Percentiles rank a stretch among this genome's conserved stretches.
phyloP scores from a whole-genome alignment of 1,139 yeast species.

The Hemisphaericaspora lyxosophila region DNA sequence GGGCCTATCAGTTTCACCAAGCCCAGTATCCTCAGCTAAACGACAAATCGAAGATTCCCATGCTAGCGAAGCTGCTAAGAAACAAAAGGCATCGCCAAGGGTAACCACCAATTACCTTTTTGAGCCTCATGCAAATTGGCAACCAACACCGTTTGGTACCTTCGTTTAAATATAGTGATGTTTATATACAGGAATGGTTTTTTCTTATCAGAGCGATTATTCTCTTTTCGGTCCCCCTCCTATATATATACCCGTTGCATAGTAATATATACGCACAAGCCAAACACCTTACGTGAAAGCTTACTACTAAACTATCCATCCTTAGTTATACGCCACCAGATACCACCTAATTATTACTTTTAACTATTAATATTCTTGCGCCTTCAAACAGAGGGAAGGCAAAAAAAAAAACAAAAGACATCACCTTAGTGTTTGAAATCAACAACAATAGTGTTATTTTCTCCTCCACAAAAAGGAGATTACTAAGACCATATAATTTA shows the following conservation, averaged over 20 bases:
- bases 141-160: constrained; percentile 37
- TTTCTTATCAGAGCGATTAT: not conserved
- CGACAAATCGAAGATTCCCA: constrained; percentile 5
- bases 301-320: too few species aligned
- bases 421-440: not conserved
- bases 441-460: not conserved
- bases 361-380: not conserved
- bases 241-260: too few species aligned
- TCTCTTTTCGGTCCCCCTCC: not conserved
- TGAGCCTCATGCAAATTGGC: constrained; percentile 31
- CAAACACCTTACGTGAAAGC: too few species aligned
- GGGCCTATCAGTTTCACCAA: constrained; percentile 11
- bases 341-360: not conserved
- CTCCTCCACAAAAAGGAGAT: constrained; percentile 1
- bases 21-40: constrained; percentile 4
- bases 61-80: constrained; percentile 8
- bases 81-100: constrained; percentile 11
- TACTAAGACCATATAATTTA: not conserved
- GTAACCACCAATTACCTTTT: constrained; percentile 20
- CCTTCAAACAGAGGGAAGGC: not conserved
- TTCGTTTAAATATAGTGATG: constrained; percentile 6
- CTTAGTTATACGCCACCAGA: not conserved
- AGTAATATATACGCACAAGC: too few species aligned
- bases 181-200: constrained; percentile 3
- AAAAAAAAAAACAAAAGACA: not conserved